Conservation (phyloP, 2,329 filamentous ascomycete species). For the Pseudogymnoascus sp. region DNA sequence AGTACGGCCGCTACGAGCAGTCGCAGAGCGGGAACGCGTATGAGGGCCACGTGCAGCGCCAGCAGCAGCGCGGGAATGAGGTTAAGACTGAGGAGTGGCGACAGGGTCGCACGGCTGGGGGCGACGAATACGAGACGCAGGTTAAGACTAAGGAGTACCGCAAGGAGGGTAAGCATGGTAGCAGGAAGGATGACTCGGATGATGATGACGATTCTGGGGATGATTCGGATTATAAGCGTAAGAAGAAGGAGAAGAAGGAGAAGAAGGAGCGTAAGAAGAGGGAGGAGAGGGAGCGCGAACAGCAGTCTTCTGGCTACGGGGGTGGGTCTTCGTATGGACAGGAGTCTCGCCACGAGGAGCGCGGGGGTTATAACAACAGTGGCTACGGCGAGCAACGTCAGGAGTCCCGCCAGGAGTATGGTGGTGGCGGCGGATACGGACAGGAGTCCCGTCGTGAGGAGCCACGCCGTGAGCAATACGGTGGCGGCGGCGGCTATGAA, state of each 20-base stretch:
- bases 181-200: slow-evolving; percentile 19
- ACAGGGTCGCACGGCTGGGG: slow-evolving; percentile 17
- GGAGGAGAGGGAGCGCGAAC: slow-evolving; percentile 22
- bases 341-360: background rate
- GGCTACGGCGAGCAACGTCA: slow-evolving; percentile 14
- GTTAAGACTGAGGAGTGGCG: slow-evolving; percentile 22
- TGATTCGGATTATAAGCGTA: slow-evolving; percentile 23
- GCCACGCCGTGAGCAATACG: slow-evolving; percentile 8
- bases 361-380: slow-evolving; percentile 18
- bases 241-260: slow-evolving; percentile 17
- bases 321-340: slow-evolving; percentile 12
- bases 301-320: slow-evolving; percentile 19
- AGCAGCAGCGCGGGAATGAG: slow-evolving; percentile 41
- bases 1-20: slow-evolving; percentile 55
- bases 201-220: slow-evolving; percentile 25
- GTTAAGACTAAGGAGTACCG: background rate
- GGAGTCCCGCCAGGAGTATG: slow-evolving; percentile 13
- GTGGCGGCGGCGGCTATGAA: slow-evolving; percentile 8
- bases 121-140: slow-evolving; percentile 16
- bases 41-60: slow-evolving; percentile 43
- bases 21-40: slow-evolving; percentile 31
- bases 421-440: slow-evolving; percentile 14
- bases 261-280: background rate
- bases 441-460: background rate
- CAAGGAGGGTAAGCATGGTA: background rate